Conservation (phyloP, 2,329 filamentous ascomycete species). For the Botrytis porri region DNA sequence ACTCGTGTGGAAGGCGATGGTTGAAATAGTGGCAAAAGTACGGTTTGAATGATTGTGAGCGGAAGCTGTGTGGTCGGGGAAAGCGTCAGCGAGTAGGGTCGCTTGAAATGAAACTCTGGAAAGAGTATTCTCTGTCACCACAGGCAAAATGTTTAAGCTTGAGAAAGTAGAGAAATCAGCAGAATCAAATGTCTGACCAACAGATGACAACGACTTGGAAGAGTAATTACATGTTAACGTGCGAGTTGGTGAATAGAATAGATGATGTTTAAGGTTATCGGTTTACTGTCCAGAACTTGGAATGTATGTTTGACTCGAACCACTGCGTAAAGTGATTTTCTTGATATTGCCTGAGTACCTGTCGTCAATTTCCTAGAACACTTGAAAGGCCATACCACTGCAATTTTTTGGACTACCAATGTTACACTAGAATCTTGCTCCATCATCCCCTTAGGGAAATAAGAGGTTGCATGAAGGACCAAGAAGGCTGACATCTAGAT, state of each 20-base stretch:
- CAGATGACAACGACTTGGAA: neutral
- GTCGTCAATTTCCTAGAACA: neutral
- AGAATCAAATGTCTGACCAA: no score
- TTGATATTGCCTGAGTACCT: no score
- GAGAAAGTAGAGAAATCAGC: no score
- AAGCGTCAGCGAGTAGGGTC: accelerated
- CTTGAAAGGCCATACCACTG: no score
- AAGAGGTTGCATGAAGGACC: no score
- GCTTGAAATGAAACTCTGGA: neutral
- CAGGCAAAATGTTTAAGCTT: neutral
- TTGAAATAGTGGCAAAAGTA: neutral
- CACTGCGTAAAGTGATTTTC: neutral
- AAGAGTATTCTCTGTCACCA: neutral
- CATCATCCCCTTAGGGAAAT: neutral
- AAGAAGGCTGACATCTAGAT: neutral
- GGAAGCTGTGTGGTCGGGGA: no score
- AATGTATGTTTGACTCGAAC: neutral
- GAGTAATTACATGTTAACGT: neutral
- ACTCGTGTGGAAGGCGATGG: neutral
- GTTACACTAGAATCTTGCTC: no score
- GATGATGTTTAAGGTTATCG: no score
- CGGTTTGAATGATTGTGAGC: neutral
- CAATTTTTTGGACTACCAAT: neutral
- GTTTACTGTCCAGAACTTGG: accelerated
- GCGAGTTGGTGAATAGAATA: no score